A percentile compares a stretch with the other conserved stretches of the same genome.
Conservation (phyloP, 31 red algal species). For the Bonnemaisonia californica region DNA sequence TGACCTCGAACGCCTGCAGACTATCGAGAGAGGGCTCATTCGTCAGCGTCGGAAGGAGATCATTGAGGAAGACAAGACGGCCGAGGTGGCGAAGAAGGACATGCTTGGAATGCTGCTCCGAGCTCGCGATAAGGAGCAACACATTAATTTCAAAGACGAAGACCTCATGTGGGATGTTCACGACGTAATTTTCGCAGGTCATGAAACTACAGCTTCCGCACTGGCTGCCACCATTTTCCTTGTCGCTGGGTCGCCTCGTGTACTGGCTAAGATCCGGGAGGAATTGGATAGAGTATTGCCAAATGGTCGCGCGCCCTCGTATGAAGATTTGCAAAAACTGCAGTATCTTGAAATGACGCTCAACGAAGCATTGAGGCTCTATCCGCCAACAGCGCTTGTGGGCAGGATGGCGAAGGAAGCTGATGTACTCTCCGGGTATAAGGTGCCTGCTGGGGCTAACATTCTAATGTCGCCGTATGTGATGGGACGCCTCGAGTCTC, state of each 20-base stretch:
- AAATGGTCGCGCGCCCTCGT: constrained; percentile 13
- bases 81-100: constrained; percentile 14
- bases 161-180: constrained; percentile 49
- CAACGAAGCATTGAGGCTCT: constrained; percentile 49
- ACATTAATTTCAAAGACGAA: constrained; percentile 28
- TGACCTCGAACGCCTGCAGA: constrained; percentile 27
- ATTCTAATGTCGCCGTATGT: constrained; percentile 55
- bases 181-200: constrained; percentile 52
- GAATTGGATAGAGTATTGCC: constrained; percentile 32
- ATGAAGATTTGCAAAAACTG: constrained; percentile 28
- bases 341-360: constrained; percentile 40
- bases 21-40: constrained; percentile 30
- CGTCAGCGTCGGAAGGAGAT: constrained; percentile 1
- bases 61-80: not conserved
- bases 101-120: constrained; percentile 42
- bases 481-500: constrained; percentile 38
- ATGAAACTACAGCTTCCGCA: constrained; percentile 43
- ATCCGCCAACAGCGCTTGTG: constrained; percentile 49
- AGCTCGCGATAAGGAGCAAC: constrained; percentile 15
- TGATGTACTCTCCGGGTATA: constrained; percentile 38
- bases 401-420: constrained; percentile 37
- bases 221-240: constrained; percentile 33
- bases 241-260: constrained; percentile 30
- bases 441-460: constrained; percentile 30
- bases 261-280: constrained; percentile 13